These are phyloP conservation scores for Coemansia aciculifera DNA, from an alignment of 192 early-diverging fungal genomes.

Conservation along the genomic window DNA sequence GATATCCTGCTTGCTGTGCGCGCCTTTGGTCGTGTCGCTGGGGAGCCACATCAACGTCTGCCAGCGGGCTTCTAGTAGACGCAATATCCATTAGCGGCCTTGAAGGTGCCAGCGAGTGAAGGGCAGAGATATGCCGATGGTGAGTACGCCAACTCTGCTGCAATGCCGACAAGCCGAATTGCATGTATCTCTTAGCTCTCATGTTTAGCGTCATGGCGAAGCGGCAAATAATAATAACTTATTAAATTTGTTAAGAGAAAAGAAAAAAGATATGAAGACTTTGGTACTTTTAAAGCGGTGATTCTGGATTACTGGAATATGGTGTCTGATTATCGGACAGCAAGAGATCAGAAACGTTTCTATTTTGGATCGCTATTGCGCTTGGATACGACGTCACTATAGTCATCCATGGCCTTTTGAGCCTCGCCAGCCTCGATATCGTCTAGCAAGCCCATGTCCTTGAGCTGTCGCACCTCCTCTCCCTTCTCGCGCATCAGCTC, in stretches of 20 bases:
- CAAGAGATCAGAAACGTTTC: too few relatives aligned
- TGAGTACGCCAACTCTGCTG: not conserved
- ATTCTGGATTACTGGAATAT: not conserved
- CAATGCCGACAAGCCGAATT: not conserved
- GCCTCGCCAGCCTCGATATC: slow-evolving; percentile 37
- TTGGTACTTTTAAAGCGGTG: not conserved
- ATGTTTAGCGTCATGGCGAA: not conserved
- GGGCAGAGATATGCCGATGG: not conserved
- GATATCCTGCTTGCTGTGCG: not conserved
- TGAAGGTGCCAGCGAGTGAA: not conserved
- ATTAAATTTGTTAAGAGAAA: not conserved
- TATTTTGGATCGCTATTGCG: slow-evolving; percentile 10
- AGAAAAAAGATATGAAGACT: not conserved
- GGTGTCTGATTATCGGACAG: not conserved
- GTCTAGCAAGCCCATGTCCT: slow-evolving; percentile 40
- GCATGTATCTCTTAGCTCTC: not conserved
- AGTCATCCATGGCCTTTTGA: slow-evolving; percentile 23
- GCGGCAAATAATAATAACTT: not conserved
- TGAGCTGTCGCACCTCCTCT: slow-evolving; percentile 63
- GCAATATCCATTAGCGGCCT: not conserved
- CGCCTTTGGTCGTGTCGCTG: slow-evolving; percentile 14
- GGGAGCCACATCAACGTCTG: not conserved
- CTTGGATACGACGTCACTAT: slow-evolving; percentile 7
- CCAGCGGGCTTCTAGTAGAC: not conserved
- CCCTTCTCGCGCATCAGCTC: slow-evolving; percentile 78